phyloP scores from a whole-genome alignment of 345 rosid species.

The Aquilaria malaccensis region DNA sequence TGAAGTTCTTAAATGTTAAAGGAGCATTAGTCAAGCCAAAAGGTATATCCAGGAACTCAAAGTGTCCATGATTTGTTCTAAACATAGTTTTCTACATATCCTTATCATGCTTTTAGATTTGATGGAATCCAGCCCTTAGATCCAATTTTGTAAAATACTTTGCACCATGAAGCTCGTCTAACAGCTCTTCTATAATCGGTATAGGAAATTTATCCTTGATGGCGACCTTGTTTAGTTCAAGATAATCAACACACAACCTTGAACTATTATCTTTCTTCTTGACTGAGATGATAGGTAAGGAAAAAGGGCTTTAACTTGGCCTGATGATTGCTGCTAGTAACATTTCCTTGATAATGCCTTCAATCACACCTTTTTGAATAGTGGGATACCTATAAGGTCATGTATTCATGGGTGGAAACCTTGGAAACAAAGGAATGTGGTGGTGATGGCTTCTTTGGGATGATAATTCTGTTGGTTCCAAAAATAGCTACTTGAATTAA shows the following conservation, averaged over 20 bases:
- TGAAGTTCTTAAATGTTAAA: not conserved
- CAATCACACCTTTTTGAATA: not conserved
- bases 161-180: not conserved
- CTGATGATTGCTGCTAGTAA: not conserved
- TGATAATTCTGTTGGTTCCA: no score
- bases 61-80: not conserved
- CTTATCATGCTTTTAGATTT: not conserved
- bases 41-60: not conserved
- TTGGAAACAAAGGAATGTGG: not conserved
- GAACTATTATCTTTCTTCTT: not conserved
- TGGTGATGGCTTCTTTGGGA: not conserved
- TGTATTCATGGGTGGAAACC: not conserved
- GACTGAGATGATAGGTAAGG: not conserved
- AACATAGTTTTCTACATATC: not conserved
- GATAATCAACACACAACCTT: not conserved
- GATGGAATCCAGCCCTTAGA: not conserved
- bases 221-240: not conserved
- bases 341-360: not conserved
- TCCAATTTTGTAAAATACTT: not conserved
- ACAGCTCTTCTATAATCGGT: not conserved
- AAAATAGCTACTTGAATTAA: no score
- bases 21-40: not conserved
- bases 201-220: constrained; percentile 1
- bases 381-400: not conserved
- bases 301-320: not conserved